Percentiles rank a stretch among this genome's conserved stretches.
phyloP scores from a whole-genome alignment of 352 stramenopile genomes.

The Thraustochytrium sp. region DNA sequence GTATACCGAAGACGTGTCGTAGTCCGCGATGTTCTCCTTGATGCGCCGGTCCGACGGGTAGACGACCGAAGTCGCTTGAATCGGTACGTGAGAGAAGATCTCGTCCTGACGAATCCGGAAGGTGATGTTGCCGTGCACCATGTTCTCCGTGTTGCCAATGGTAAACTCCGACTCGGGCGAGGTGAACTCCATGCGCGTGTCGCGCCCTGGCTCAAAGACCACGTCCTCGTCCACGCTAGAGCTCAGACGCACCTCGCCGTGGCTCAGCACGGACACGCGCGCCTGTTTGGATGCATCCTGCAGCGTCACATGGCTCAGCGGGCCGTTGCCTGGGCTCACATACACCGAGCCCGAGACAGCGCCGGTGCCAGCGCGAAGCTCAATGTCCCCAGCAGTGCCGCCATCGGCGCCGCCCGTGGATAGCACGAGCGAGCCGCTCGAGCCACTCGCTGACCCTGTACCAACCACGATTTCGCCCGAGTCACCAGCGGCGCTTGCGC shows the following conservation, averaged over 20 bases:
- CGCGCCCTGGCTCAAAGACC: conserved; percentile 1
- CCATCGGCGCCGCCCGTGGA: background rate
- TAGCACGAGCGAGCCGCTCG: background rate
- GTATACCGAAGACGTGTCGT: conserved; percentile 79
- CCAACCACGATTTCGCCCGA: background rate
- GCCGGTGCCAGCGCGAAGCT: background rate
- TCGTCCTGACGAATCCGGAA: conserved; percentile 55
- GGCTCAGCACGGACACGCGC: background rate
- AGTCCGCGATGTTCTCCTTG: conserved; percentile 78
- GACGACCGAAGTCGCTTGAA: conserved; percentile 79
- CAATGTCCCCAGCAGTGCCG: background rate
- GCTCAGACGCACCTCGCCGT: background rate
- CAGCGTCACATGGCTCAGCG: background rate
- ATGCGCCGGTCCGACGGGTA: conserved; percentile 85
- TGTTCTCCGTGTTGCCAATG: conserved; percentile 39
- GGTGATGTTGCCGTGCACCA: conserved; percentile 49
- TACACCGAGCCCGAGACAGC: background rate
- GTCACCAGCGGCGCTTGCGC: background rate
- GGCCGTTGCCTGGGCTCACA: background rate
- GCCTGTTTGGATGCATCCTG: background rate
- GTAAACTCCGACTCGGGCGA: conserved; percentile 48
- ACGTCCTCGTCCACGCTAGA: background rate
- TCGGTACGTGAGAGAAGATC: conserved; percentile 60
- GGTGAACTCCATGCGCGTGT: conserved; percentile 26
- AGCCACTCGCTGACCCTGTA: background rate